Evolutionary conservation across 768 basidiomycete genomes (phyloP).

Genomic region (Crassisporium funariophilum): DNA sequence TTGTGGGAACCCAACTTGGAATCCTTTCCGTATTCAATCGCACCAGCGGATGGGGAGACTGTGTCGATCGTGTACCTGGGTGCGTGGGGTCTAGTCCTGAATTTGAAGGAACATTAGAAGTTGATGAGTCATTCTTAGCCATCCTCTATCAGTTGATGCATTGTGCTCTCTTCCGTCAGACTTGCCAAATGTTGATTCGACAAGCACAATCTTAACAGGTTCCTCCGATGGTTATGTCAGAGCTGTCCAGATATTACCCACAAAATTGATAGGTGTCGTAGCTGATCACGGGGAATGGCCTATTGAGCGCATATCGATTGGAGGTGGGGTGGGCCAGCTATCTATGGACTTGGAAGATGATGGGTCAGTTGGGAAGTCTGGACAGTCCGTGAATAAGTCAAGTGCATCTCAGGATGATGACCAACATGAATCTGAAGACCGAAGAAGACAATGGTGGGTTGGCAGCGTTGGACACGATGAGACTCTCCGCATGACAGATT

Average conservation of each 20-base stretch:
- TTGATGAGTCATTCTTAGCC: slow-evolving; percentile 46
- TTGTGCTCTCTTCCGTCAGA: slow-evolving; percentile 71
- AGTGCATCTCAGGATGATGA: slow-evolving; percentile 20
- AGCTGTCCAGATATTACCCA: slow-evolving; percentile 85
- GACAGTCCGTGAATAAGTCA: slow-evolving; percentile 17
- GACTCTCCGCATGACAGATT: slow-evolving; percentile 78
- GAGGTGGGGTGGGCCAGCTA: slow-evolving; percentile 37
- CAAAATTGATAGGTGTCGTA: slow-evolving; percentile 86
- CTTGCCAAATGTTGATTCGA: slow-evolving; percentile 61
- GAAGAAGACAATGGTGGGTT: slow-evolving; percentile 68
- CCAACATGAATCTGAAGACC: slow-evolving; percentile 7
- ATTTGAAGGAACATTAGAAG: slow-evolving; percentile 1
- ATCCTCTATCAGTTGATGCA: slow-evolving; percentile 90
- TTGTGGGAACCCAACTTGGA: slow-evolving; percentile 89
- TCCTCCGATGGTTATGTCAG: slow-evolving; percentile 92
- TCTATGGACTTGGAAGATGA: slow-evolving; percentile 29
- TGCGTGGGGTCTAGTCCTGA: slow-evolving; percentile 33
- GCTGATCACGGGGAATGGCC: slow-evolving; percentile 93
- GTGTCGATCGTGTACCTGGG: slow-evolving; percentile 90
- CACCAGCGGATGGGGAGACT: slow-evolving; percentile 86
- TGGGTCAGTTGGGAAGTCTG: slow-evolving; percentile 11
- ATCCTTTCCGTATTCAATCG: slow-evolving; percentile 90
- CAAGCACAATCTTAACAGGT: slow-evolving; percentile 80
- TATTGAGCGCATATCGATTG: slow-evolving; percentile 80
- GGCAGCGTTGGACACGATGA: slow-evolving; percentile 94